Base-by-base conservation (phyloP, 129 eudicot genomes). In the Erigeron canadensis region DNA sequence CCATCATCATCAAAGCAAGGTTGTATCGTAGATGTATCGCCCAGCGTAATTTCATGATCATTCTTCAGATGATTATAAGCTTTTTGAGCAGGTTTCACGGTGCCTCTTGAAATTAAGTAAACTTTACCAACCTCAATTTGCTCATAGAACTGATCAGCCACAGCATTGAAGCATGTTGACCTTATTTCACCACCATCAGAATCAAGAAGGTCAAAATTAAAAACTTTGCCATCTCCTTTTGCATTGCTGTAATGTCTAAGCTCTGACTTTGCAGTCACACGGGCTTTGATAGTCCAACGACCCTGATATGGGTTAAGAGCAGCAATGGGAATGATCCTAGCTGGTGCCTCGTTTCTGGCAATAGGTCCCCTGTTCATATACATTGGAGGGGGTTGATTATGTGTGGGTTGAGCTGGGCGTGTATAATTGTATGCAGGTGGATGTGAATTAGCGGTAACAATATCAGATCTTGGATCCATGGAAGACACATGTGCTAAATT, bases 151-250 rank as follows among this genome's bases (percentile, higher is more conserved):
- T 85, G 92, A 60, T 93, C 96, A 8, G 87, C 96, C 48, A 87
- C 96, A 60, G 88, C 88, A 78, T 89, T 93, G 79, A 93, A 93
- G 75, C 98, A 93, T 43, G 96, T 93, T 12, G 75, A 81, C 66
- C 98, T 84, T 70, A 93, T 89, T 86, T 93, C 98, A 43, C 95
- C 95, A 50, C 95, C 88, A 57, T 81, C 88, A 47, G 95, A 75
- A 70, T 93, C 98, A n/a, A 93, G 87, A 64, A 93, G 96, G 80
- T 93, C 98, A 75, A 93, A 93, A 40, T 89, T 83, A 47, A 93
- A 89, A 6, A 93, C 96, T 72, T 87, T 89, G 0, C 98, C 98
- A 15, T 89, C 95, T 38, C 98, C 98, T 48, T 83, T 83, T 53
- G 87, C 75, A 78, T 89, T 89, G 53, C 59, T 89, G 83, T 93